Percentiles rank a stretch among this genome's conserved stretches.
Evolutionary conservation across 2,329 filamentous ascomycete species (phyloP).

Genomic region (Clarireedia monteithiana): DNA sequence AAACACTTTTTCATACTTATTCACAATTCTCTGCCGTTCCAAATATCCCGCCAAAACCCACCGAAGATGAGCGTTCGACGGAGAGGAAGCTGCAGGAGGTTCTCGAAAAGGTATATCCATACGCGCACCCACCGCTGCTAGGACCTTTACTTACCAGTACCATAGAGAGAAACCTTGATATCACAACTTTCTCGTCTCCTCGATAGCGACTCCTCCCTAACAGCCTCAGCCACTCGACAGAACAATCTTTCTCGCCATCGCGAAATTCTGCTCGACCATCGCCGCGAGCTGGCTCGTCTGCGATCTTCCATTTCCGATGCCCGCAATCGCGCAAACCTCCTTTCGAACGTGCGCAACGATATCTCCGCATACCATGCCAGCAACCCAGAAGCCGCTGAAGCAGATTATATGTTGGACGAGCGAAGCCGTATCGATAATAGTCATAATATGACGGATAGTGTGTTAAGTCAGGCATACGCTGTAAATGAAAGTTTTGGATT

Average conservation of each 20-base stretch:
- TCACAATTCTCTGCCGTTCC: constrained; percentile 81
- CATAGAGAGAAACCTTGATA: constrained; percentile 73
- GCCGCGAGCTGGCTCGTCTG: constrained; percentile 70
- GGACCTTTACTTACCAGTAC: background rate
- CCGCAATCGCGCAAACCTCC: constrained; percentile 80
- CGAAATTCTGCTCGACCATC: constrained; percentile 82
- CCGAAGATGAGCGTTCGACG: constrained; percentile 72
- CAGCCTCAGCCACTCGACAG: constrained; percentile 89
- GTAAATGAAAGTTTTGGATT: constrained; percentile 85
- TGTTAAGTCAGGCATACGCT: constrained; percentile 91
- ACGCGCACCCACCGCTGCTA: background rate
- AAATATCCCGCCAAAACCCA: constrained; percentile 74
- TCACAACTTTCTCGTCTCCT: constrained; percentile 79
- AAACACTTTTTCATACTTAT: constrained; percentile 61
- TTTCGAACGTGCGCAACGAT: constrained; percentile 84
- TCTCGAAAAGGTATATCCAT: constrained; percentile 59
- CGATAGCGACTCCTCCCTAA: constrained; percentile 82
- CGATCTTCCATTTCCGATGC: constrained; percentile 66
- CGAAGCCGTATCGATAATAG: constrained; percentile 78
- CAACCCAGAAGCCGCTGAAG: constrained; percentile 77
- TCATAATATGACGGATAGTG: constrained; percentile 80
- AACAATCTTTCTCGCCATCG: constrained; percentile 89
- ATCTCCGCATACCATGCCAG: constrained; percentile 80
- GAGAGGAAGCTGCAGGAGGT: constrained; percentile 79
- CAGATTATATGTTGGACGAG: constrained; percentile 96